A percentile compares a stretch with the other conserved stretches of the same genome.
These are phyloP conservation scores for Coniochaeta sp. DNA, from an alignment of 2,329 filamentous ascomycete genomes.

Conservation along the genomic window DNA sequence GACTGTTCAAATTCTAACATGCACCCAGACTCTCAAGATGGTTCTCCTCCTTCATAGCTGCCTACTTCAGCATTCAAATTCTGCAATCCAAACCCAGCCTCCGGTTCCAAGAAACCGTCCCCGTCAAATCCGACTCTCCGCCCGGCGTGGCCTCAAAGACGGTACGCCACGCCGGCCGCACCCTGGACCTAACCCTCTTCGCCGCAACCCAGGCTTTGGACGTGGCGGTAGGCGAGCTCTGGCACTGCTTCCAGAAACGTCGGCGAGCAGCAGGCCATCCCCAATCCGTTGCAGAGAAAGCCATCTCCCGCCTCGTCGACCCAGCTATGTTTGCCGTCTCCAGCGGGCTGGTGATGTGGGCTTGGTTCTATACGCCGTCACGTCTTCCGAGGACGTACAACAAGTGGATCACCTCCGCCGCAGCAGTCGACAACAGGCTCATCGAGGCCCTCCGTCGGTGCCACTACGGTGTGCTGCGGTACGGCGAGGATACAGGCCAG, in stretches of 20 bases:
- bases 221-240: conserved; percentile 59
- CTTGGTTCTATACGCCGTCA: conserved; percentile 73
- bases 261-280: conserved; percentile 32
- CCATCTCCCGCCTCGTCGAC: conserved; percentile 46
- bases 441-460: conserved; percentile 66
- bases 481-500: conserved; percentile 67
- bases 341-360: conserved; percentile 76
- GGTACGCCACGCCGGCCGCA: conserved; percentile 54
- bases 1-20: not conserved
- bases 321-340: conserved; percentile 65
- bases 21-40: conserved; percentile 44
- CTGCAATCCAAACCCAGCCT: conserved; percentile 48
- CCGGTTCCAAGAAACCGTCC: conserved; percentile 32
- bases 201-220: conserved; percentile 66
- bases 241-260: conserved; percentile 43
- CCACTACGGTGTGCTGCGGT: conserved; percentile 56
- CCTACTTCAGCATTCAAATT: conserved; percentile 49
- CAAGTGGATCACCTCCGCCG: conserved; percentile 74
- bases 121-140: conserved; percentile 20
- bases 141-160: conserved; percentile 18
- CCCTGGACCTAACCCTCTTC: conserved; percentile 78
- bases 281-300: conserved; percentile 41
- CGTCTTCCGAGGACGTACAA: conserved; percentile 67
- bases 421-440: conserved; percentile 67
- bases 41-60: conserved; percentile 50